Percentiles rank a stretch among this genome's conserved stretches.
These are phyloP conservation scores for Neonectria punicea DNA, from an alignment of 2,329 filamentous ascomycete genomes.

Conservation along the genomic window DNA sequence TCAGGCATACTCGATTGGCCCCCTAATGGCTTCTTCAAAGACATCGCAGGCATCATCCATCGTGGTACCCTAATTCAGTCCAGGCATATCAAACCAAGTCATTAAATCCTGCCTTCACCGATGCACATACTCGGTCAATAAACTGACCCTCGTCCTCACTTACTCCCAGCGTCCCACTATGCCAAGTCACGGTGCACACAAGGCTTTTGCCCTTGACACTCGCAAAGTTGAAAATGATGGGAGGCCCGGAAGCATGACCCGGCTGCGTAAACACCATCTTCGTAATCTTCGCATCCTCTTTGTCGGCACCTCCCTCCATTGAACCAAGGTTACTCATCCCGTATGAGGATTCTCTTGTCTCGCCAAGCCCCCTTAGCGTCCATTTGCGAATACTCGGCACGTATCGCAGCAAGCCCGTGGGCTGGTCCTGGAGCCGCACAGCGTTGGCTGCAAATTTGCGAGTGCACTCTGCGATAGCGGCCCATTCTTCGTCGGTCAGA, in stretches of 20 bases:
- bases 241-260: slow-evolving; percentile 29
- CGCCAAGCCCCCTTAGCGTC: slow-evolving; percentile 35
- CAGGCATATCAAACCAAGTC: neutral
- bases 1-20: too few relatives aligned
- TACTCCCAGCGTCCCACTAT: slow-evolving; percentile 36
- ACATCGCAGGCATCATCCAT: too few relatives aligned
- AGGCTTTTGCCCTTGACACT: slow-evolving; percentile 34
- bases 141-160: slow-evolving; percentile 29
- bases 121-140: slow-evolving; percentile 33
- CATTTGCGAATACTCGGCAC: slow-evolving; percentile 36
- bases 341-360: slow-evolving; percentile 34
- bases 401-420: slow-evolving; percentile 38
- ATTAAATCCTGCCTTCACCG: slow-evolving; percentile 27
- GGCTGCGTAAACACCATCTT: slow-evolving; percentile 41
- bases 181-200: slow-evolving; percentile 41
- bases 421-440: slow-evolving; percentile 28
- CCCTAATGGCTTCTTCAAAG: too few relatives aligned
- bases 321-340: slow-evolving; percentile 40
- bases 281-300: slow-evolving; percentile 17
- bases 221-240: slow-evolving; percentile 36
- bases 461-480: slow-evolving; percentile 25
- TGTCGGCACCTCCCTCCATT: slow-evolving; percentile 17
- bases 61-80: too few relatives aligned
- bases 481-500: slow-evolving; percentile 36
- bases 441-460: slow-evolving; percentile 27